Conservation (phyloP, 2,329 filamentous ascomycete genomes). For the Byssothecium circinans region DNA sequence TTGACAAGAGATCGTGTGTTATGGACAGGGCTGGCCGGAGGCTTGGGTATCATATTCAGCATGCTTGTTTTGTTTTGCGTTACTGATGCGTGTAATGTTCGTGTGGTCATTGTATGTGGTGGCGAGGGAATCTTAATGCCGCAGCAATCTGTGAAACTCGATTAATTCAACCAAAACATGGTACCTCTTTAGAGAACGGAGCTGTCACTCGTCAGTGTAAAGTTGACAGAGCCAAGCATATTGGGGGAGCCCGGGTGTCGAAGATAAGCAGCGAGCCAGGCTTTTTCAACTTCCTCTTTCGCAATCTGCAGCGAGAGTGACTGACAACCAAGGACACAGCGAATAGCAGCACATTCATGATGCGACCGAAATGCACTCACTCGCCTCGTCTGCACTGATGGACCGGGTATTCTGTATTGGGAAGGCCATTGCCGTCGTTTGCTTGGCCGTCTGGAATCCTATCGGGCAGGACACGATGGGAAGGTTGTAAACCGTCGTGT, state of each 20-base stretch:
- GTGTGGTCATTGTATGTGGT: too few species aligned
- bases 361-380: slow-evolving; percentile 2
- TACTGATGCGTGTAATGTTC: too few species aligned
- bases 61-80: too few species aligned
- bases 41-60: too few species aligned
- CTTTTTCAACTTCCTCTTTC: slow-evolving; percentile 21
- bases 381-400: slow-evolving; percentile 3
- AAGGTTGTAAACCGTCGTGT: slow-evolving; percentile 10
- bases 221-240: neutral
- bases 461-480: slow-evolving; percentile 9
- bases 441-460: slow-evolving; percentile 18
- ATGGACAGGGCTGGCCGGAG: too few species aligned
- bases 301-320: slow-evolving; percentile 7
- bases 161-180: neutral
- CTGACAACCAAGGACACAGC: neutral
- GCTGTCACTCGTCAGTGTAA: neutral
- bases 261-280: neutral
- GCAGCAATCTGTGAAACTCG: too few species aligned
- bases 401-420: slow-evolving; percentile 10
- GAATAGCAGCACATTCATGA: slow-evolving; percentile 18
- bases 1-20: too few species aligned
- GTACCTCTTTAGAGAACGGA: neutral
- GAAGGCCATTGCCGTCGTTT: slow-evolving; percentile 20
- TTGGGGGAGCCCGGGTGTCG: neutral
- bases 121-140: too few species aligned